Evolutionary conservation across 305 asterid species (phyloP), one percentile per base, ranked within the genome.

Genomic region (Monarda citriodora): DNA sequence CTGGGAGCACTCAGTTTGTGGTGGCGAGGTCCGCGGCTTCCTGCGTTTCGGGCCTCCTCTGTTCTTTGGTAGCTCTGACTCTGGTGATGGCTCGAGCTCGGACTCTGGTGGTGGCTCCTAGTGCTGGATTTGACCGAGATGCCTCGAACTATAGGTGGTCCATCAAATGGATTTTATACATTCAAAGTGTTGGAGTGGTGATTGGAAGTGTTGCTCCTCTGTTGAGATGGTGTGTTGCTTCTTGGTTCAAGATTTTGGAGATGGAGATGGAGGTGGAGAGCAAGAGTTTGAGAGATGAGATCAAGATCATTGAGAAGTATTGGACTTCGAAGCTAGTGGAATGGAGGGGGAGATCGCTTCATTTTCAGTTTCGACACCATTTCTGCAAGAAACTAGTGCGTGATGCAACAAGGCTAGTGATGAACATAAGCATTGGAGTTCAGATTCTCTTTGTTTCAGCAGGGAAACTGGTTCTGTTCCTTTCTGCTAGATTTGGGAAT

Each of bases 1-100:
- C 71, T 2, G 64, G 75, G 6, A 48, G 44, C 53, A 71, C 75
- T 10, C 76, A 74, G 23, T 78, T 74, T 17, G 69, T 71, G 25
- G 25, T 71, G n/a, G 77, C 73, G 13, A 65, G 75, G 2, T 78
- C 70, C 1, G 69, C 38, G 5, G 44, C 53, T 5, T 56, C 68
- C 44, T 14, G 46, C 38, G 12, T 57, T 23, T 56, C 64, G 11
- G 72, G 66, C 14, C 2, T 53, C 5, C 16, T 73, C 20, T 78
- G 75, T 47, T 31, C 68, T 37, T 9, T 38, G 31, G 14, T 36
- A 20, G 49, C 53, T 26, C 31, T 26, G 31, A 26, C 31, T 26
- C 31, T 26, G 31, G 31, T 26, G 31, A 26, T 26, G 31, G 31
- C 31, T 26, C 31, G 31, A 2, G 31, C 31, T n/a, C 52, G 64